A percentile compares a stretch with the other conserved stretches of the same genome.
These are phyloP conservation scores for Intubia oerlemansii DNA, from an alignment of 2,329 filamentous ascomycete genomes.

Conservation along the genomic window DNA sequence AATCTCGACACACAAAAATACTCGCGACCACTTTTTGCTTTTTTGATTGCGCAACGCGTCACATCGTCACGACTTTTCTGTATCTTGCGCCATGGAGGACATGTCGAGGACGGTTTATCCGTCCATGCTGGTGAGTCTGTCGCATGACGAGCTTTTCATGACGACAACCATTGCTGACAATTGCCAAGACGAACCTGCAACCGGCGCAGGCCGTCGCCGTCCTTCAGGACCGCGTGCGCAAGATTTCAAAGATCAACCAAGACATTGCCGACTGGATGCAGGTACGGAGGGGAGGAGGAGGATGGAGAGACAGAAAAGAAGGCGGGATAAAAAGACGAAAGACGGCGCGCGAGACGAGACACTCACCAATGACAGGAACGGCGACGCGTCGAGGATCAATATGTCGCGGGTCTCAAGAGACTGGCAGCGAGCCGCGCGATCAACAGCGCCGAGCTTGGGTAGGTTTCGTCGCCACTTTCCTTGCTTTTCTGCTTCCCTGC, in stretches of 20 bases:
- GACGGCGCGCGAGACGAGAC: too few species aligned
- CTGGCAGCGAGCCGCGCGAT: slow-evolving; percentile 56
- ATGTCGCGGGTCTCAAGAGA: slow-evolving; percentile 63
- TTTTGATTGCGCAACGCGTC: too few species aligned
- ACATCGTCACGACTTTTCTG: too few species aligned
- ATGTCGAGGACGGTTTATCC: slow-evolving; percentile 81
- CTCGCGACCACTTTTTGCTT: too few species aligned
- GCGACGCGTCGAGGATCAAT: slow-evolving; percentile 75
- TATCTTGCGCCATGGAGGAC: slow-evolving; percentile 55
- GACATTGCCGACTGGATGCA: slow-evolving; percentile 95
- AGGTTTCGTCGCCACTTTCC: too few species aligned
- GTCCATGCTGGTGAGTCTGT: slow-evolving; percentile 66
- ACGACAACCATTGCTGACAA: too few species aligned
- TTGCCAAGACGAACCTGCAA: too few species aligned
- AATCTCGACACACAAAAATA: too few species aligned
- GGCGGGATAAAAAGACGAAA: too few species aligned
- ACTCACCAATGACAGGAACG: slow-evolving; percentile 44
- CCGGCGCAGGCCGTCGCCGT: slow-evolving; percentile 60
- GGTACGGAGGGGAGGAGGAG: slow-evolving; percentile 47
- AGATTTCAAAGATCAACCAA: slow-evolving; percentile 66
- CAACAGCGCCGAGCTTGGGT: slow-evolving; percentile 82
- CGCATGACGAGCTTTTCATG: too few species aligned
- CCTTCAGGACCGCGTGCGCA: slow-evolving; percentile 69
- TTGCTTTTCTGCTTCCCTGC: too few species aligned
- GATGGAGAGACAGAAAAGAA: too few species aligned